phyloP scores from a whole-genome alignment of 2,329 filamentous ascomycete species.

The Gaeumannomyces tritici region DNA sequence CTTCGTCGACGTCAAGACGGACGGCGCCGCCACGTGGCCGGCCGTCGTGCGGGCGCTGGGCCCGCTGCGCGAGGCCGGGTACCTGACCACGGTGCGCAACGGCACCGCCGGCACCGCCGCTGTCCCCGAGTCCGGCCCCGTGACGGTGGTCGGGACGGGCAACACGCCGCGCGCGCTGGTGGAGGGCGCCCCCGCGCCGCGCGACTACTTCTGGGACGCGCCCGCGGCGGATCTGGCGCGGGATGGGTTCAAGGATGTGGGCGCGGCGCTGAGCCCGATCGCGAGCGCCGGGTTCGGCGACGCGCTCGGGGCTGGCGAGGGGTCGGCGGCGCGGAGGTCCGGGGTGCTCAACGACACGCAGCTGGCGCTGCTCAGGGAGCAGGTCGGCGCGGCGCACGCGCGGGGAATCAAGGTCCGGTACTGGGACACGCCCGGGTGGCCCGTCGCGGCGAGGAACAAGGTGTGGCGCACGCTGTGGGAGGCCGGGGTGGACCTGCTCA shows the following conservation, averaged over 20 bases:
- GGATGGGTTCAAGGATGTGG: conserved; percentile 13
- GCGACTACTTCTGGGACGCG: conserved; percentile 28
- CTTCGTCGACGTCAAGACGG: conserved; percentile 58
- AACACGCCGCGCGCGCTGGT: conserved; percentile 47
- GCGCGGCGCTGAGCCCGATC: conserved; percentile 14
- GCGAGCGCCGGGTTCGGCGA: conserved; percentile 24
- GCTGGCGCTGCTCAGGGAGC: conserved; percentile 35
- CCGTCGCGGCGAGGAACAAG: conserved; percentile 45
- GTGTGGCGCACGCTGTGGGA: conserved; percentile 47
- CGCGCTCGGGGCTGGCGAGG: conserved; percentile 23
- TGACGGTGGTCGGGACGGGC: conserved; percentile 60
- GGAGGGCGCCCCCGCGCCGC: conserved; percentile 41
- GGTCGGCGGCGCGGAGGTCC: conserved; percentile 3
- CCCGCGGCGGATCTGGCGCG: conserved; percentile 12
- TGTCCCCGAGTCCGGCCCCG: conserved; percentile 40
- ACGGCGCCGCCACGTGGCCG: conserved; percentile 38
- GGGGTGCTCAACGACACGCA: conserved; percentile 34
- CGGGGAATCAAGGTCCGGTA: conserved; percentile 51
- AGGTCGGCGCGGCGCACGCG: conserved; percentile 41
- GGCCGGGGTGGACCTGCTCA: conserved; percentile 49
- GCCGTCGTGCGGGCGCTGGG: conserved; percentile 41
- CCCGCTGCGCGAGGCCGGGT: conserved; percentile 45
- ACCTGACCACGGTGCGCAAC: conserved; percentile 39
- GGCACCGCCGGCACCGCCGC: conserved; percentile 34
- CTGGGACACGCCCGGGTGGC: conserved; percentile 53